phyloP scores from a whole-genome alignment of 805 yeast genomes.

The Yamadazyma kitorensis region DNA sequence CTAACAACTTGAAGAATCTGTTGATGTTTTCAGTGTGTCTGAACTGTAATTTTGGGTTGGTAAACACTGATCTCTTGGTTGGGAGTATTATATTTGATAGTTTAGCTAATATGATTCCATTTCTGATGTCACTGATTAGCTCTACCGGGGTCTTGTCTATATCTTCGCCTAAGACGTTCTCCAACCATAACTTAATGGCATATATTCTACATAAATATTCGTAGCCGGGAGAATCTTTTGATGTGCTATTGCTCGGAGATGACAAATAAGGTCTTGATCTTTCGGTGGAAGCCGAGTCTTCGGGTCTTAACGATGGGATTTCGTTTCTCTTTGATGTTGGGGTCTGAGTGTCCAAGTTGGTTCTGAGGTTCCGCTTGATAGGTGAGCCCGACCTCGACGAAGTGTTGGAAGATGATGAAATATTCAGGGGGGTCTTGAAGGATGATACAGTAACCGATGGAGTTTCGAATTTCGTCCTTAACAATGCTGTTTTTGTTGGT shows the following conservation, averaged over 20 bases:
- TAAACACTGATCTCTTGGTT: constrained; percentile 51
- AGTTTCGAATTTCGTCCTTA: constrained; percentile 34
- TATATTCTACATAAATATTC: constrained; percentile 78
- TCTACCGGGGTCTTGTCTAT: constrained; percentile 55
- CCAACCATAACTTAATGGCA: constrained; percentile 83
- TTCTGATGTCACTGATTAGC: constrained; percentile 64
- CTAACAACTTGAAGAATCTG: constrained; percentile 69
- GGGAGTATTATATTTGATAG: constrained; percentile 73
- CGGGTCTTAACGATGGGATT: constrained; percentile 11
- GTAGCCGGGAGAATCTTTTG: constrained; percentile 45
- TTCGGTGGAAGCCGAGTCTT: constrained; percentile 3
- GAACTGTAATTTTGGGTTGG: constrained; percentile 62
- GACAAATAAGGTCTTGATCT: constrained; percentile 20
- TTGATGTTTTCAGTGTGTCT: constrained; percentile 92
- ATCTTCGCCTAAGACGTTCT: constrained; percentile 53
- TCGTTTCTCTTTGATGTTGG: constrained; percentile 6
- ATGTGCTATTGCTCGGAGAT: constrained; percentile 27
- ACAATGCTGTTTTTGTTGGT: constrained; percentile 25
- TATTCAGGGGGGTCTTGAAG: constrained; percentile 29
- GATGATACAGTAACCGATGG: constrained; percentile 43
- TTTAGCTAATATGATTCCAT: constrained; percentile 85
- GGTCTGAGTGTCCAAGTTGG: constrained; percentile 7
- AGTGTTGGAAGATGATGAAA: constrained; percentile 16
- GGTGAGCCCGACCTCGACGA: constrained; percentile 19
- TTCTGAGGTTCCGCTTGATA: constrained; percentile 11